Evolutionary conservation across 108 stramenopile genomes (phyloP).

Genomic region (Aurantiochytrium sp.): DNA sequence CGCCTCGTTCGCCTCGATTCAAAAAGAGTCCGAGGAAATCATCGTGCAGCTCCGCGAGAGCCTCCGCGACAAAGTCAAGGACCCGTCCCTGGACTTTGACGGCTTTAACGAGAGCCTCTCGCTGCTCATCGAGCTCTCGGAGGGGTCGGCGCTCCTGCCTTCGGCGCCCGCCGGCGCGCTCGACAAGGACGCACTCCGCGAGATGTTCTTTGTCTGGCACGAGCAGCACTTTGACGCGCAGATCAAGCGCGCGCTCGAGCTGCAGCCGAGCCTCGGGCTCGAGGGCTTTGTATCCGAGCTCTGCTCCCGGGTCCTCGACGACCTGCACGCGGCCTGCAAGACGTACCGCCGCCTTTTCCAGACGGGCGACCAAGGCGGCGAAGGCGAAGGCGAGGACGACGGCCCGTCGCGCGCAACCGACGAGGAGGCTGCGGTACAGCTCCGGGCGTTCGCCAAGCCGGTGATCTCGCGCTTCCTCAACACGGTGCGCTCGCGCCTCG

Average conservation of each 20-base stretch:
- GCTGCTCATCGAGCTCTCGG: not conserved
- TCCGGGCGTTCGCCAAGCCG: not conserved
- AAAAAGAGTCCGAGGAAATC: not conserved
- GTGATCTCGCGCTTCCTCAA: not conserved
- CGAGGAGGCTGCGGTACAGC: not conserved
- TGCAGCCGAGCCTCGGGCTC: not conserved
- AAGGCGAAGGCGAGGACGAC: no score
- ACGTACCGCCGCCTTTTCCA: not conserved
- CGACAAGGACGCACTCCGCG: not conserved
- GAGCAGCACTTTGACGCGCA: not conserved
- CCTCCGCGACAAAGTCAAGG: not conserved
- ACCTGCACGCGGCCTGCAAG: not conserved
- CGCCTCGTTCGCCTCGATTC: conserved; percentile 34
- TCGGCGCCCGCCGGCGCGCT: not conserved
- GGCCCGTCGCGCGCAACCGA: no score
- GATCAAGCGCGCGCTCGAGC: not conserved
- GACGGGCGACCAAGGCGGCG: no score
- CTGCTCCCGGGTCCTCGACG: not conserved
- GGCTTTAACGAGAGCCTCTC: not conserved
- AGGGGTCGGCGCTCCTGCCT: not conserved
- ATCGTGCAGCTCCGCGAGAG: not conserved
- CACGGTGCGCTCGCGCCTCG: not conserved
- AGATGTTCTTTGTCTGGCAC: not conserved
- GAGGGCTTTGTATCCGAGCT: not conserved
- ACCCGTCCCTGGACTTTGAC: not conserved